Conservation (phyloP, 2,329 filamentous ascomycete genomes). For the Microdochium trichocladiopsis region DNA sequence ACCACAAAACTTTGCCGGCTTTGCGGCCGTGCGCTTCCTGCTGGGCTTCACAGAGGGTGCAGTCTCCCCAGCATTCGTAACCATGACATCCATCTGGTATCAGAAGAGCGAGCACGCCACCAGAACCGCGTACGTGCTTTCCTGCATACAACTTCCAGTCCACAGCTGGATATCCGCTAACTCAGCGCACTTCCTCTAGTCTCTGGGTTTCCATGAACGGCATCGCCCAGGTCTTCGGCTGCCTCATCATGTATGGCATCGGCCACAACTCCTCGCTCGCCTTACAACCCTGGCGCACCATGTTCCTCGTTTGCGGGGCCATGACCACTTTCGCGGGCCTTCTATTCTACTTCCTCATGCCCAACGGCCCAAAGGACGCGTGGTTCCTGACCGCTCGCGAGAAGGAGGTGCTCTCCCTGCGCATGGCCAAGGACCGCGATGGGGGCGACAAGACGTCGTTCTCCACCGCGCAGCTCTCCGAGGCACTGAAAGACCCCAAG, state of each 20-base stretch:
- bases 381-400: slow-evolving; percentile 40
- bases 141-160: slow-evolving; percentile 2
- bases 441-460: slow-evolving; percentile 32
- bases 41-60: slow-evolving; percentile 30
- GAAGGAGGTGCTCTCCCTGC: slow-evolving; percentile 28
- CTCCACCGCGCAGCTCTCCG: slow-evolving; percentile 31
- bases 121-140: slow-evolving; percentile 14
- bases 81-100: slow-evolving; percentile 35
- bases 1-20: slow-evolving; percentile 27
- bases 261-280: slow-evolving; percentile 28
- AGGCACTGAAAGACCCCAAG: slow-evolving; percentile 34
- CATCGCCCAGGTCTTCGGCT: slow-evolving; percentile 35
- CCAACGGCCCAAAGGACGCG: slow-evolving; percentile 33
- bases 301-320: slow-evolving; percentile 43
- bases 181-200: neutral
- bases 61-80: slow-evolving; percentile 24
- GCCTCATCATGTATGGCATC: slow-evolving; percentile 42
- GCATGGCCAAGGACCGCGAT: slow-evolving; percentile 23
- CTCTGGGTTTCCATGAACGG: slow-evolving; percentile 38
- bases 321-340: slow-evolving; percentile 34
- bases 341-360: slow-evolving; percentile 38
- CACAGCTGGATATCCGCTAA: slow-evolving; percentile 3
- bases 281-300: slow-evolving; percentile 35
- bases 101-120: slow-evolving; percentile 25
- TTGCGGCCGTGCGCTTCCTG: slow-evolving; percentile 30